Evolutionary conservation across 352 stramenopile species (phyloP), one percentile per base, ranked within the genome.

Genomic region (Globisporangium acanthophoron): DNA sequence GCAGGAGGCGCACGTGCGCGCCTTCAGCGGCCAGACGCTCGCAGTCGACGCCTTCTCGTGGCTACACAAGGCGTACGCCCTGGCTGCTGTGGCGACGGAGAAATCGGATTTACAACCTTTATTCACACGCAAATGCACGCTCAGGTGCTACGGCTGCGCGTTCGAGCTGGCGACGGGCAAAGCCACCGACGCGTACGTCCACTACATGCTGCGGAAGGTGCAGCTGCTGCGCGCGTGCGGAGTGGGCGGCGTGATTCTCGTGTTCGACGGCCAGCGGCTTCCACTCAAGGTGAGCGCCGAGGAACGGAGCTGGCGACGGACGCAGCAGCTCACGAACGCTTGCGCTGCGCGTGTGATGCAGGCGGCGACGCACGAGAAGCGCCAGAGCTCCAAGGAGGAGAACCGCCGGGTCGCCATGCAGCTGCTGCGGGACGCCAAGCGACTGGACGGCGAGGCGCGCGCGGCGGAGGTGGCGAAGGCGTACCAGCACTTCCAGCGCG

Each of bases 161-260:
- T 87, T 78, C 54, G 80, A 92, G 54, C 67, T 92, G 47, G 83
- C 77, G 21, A 87, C 74, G 0, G 78, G 80, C 47, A 74, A 75
- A 21, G 65, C 74, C 1, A 92, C 80, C 5, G 72, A 88, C 46
- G 70, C 71, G 40, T 92, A 89, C 56, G 72, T 92, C 1, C 68
- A 66, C 3, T 92, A 89, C 43, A 87, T 92, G 74, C 66, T 92
- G 54, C 80, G 80, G 31, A 89, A 89, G 62, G 77, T 88, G 21
- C 72, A 87, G 24, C 60, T 92, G 58, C 64, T 92, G 41, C 66
- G 70, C 43, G 61, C 59, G 45, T 87, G 69, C 50, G 73, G 77
- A 16, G 70, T 92, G 44, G 64, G 62, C 27, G 70, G 81, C 41
- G 67, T 87, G 40, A 71, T 88, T 18, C 70, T 90, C 29, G 82